These are phyloP conservation scores for Tolypocladium ophioglossoides DNA, from an alignment of 2,329 filamentous ascomycete genomes.

Conservation along the genomic window DNA sequence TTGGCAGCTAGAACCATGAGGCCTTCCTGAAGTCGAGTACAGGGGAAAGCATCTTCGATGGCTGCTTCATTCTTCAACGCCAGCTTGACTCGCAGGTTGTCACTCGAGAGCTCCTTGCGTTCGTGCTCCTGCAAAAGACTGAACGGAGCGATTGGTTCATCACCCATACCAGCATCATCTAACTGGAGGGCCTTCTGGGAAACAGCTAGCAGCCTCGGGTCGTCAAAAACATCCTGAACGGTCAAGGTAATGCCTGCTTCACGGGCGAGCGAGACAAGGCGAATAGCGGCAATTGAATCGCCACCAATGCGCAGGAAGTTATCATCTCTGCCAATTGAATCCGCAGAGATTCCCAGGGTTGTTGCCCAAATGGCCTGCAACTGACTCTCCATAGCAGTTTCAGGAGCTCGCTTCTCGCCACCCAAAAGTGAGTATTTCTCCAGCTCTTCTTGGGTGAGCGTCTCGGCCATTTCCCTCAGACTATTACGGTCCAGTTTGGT, in stretches of 20 bases:
- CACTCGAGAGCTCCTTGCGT: not conserved
- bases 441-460: too few species aligned
- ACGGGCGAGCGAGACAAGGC: not conserved
- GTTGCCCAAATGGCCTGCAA: too few species aligned
- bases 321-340: conserved; percentile 2
- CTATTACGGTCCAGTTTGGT: not conserved
- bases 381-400: too few species aligned
- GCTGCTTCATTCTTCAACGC: too few species aligned
- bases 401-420: too few species aligned
- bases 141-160: not conserved
- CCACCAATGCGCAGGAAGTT: conserved; percentile 19
- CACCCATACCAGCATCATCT: too few species aligned
- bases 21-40: conserved; percentile 26
- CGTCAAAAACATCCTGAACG: conserved; percentile 8
- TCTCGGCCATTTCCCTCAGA: not conserved
- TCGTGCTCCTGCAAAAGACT: too few species aligned
- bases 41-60: conserved; percentile 13
- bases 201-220: conserved; percentile 4
- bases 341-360: too few species aligned
- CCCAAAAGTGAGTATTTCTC: too few species aligned
- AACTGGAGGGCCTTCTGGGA: not conserved
- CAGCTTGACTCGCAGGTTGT: not conserved
- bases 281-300: conserved; percentile 13
- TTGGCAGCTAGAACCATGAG: conserved; percentile 23
- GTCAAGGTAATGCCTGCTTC: conserved; percentile 3